These are phyloP conservation scores for Leishmania gerbilli DNA, from an alignment of 208 protist genomes.

Conservation along the genomic window DNA sequence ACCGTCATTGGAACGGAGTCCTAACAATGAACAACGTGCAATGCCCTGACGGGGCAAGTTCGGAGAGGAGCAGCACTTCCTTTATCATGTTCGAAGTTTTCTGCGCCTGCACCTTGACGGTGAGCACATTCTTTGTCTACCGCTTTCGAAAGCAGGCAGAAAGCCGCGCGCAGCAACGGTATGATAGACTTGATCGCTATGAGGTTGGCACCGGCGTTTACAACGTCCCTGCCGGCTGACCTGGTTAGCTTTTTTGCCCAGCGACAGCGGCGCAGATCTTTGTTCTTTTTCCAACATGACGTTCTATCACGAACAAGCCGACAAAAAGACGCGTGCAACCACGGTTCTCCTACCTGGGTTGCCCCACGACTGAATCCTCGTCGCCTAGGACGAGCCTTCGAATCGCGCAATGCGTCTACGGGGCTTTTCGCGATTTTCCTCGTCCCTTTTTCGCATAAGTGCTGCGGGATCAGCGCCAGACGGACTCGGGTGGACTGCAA, in stretches of 20 bases:
- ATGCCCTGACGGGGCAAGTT: slow-evolving; percentile 6
- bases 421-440: neutral
- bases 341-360: neutral
- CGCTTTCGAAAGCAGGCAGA: slow-evolving; percentile 47
- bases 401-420: neutral
- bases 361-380: neutral
- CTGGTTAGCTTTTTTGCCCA: neutral
- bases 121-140: slow-evolving; percentile 43
- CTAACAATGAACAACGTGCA: slow-evolving; percentile 13
- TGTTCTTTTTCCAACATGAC: neutral
- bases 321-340: neutral
- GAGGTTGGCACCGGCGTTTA: slow-evolving; percentile 44
- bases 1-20: neutral
- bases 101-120: slow-evolving; percentile 31
- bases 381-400: neutral
- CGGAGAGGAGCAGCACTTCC: slow-evolving; percentile 24
- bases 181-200: slow-evolving; percentile 59
- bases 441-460: no score
- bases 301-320: neutral
- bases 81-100: slow-evolving; percentile 66
- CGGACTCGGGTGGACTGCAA: neutral
- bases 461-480: neutral
- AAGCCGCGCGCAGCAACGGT: slow-evolving; percentile 50
- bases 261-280: neutral
- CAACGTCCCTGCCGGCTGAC: neutral